A percentile compares a stretch with the other conserved stretches of the same genome.
Conservation (phyloP, 805 yeast species). For the Cephaloascus fragrans region DNA sequence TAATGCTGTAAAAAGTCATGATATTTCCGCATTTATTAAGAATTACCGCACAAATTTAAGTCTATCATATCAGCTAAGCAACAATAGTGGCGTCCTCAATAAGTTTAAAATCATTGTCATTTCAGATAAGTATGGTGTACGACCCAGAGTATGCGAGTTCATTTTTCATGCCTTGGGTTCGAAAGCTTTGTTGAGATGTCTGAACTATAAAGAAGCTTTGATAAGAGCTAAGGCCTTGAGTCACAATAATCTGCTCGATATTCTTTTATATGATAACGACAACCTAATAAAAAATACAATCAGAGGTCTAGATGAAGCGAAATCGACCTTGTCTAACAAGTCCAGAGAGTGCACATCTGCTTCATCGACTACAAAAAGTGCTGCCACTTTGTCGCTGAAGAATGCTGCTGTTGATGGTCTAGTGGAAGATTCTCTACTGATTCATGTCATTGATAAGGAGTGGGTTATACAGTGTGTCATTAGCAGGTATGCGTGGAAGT, state of each 20-base stretch:
- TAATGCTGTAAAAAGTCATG: slow-evolving; percentile 34
- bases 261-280: slow-evolving; percentile 18
- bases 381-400: slow-evolving; percentile 1
- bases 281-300: slow-evolving; percentile 2
- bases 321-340: neutral
- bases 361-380: neutral
- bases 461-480: slow-evolving; percentile 61
- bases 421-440: neutral
- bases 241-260: slow-evolving; percentile 1
- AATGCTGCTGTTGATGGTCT: neutral
- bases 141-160: slow-evolving; percentile 23
- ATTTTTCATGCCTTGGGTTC: slow-evolving; percentile 39
- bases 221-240: neutral
- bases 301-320: neutral
- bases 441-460: slow-evolving; percentile 43
- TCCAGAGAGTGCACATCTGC: neutral
- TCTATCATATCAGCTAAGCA: slow-evolving; percentile 30
- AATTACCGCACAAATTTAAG: slow-evolving; percentile 19
- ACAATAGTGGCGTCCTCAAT: slow-evolving; percentile 25
- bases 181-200: slow-evolving; percentile 7
- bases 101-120: slow-evolving; percentile 25
- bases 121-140: slow-evolving; percentile 16
- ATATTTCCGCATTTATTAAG: slow-evolving; percentile 31
- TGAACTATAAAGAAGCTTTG: neutral
- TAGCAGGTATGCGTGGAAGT: slow-evolving; percentile 17